Evolutionary conservation across 306 rosid genomes (phyloP), one percentile per base, ranked within the genome.

Genomic region (Vicia sativa): DNA sequence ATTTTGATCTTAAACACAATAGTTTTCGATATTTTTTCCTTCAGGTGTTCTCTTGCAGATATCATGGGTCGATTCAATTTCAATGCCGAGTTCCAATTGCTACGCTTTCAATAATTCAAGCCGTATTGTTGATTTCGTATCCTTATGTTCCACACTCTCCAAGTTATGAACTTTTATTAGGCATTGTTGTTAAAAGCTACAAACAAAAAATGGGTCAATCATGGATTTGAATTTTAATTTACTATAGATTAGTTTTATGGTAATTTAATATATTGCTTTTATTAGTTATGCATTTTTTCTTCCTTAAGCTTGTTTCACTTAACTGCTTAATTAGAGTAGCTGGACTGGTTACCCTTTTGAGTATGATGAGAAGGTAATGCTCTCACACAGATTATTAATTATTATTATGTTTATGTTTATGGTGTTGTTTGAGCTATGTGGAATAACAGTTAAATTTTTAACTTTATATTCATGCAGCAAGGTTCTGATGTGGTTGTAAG

Each of bases 101-200:
- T 93, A 88, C 62, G 87, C 77, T 53, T 70, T 93, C 45, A 79
- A 93, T 35, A 86, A 93, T 66, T 81, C 96, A 25, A 93, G 98
- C 80, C 97, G 80, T 62, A 48, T 93, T 60, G 86, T 90, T 57
- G 98, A 93, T 84, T 93, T 90, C 68, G 98, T 90, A 90, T 90
- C 96, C 96, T 82, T 19, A 70, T 16, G 28, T 71, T 14, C 14
- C 52, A 41, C 45, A 3, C 18, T 39, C 59, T 82, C 28, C 57
- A 26, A 37, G 31, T 54, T 59, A 41, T 59, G 11, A 42, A 21
- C 56, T 74, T 56, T 67, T 62, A 26, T 65, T 64, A 7, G 11
- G 38, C 26, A 41, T 59, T 58, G 21, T 49, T 31, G 31, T 70
- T 41, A 23, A 12, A 2, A 45, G 4, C 55, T 77, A 23, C 3